phyloP scores from a whole-genome alignment of 2,329 filamentous ascomycete species.

The Aspergillus proliferans region DNA sequence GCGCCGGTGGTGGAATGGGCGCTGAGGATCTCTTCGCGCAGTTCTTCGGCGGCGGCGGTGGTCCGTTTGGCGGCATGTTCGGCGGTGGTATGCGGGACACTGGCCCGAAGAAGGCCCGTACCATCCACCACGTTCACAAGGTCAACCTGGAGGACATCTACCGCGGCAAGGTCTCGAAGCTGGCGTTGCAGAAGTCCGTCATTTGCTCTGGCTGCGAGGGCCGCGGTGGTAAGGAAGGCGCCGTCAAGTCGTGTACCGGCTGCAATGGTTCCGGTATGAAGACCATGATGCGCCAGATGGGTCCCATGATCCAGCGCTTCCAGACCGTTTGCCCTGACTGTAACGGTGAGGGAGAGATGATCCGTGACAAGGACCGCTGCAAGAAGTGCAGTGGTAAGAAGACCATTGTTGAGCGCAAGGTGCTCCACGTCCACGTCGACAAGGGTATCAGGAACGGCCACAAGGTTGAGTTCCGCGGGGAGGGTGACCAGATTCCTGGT shows the following conservation, averaged over 20 bases:
- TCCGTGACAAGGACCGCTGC: constrained; percentile 96
- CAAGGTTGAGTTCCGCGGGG: constrained; percentile 94
- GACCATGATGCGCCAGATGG: constrained; percentile 99
- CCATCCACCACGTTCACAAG: constrained; percentile 97
- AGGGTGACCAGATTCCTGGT: constrained; percentile 92
- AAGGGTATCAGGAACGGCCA: constrained; percentile 87
- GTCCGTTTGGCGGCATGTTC: constrained; percentile 71
- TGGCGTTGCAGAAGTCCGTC: constrained; percentile 93
- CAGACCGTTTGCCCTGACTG: constrained; percentile 98
- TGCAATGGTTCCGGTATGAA: constrained; percentile 97
- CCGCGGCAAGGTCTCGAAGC: constrained; percentile 93
- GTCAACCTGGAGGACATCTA: constrained; percentile 97
- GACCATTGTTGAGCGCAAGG: constrained; percentile 94
- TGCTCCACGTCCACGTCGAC: constrained; percentile 96
- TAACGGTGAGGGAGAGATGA: constrained; percentile 92
- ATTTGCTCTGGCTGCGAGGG: constrained; percentile 94
- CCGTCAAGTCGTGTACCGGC: constrained; percentile 85
- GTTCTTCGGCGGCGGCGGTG: constrained; percentile 79
- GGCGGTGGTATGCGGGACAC: constrained; percentile 70
- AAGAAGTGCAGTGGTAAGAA: constrained; percentile 97
- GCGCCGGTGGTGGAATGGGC: constrained; percentile 78
- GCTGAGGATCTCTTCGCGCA: constrained; percentile 94
- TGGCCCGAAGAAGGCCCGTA: constrained; percentile 85
- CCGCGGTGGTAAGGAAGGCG: constrained; percentile 91
- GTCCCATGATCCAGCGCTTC: constrained; percentile 99